Evolutionary conservation across 2,329 filamentous ascomycete genomes (phyloP), one percentile per base, ranked within the genome.

Genomic region (Nigrospora oryzae): DNA sequence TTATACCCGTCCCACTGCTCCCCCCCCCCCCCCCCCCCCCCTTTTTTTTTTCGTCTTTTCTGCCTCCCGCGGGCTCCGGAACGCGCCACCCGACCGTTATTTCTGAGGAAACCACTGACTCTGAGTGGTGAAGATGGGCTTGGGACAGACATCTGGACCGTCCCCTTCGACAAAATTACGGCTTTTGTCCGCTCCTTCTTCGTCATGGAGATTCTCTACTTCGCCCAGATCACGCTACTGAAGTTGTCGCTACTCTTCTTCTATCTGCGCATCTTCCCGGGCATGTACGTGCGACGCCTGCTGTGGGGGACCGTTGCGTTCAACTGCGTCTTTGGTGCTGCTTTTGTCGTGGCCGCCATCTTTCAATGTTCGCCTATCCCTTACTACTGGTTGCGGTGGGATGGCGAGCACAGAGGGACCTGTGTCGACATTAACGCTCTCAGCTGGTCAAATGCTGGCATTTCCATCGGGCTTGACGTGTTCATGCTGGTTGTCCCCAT

Each of bases 231-330:
- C 42, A 59, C 61, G 11, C 49, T 68, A 5, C 56, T 66, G 36
- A 70, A 70, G 50, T 52, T 68, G 19, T 65, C 67, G 1, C 51
- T 72, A 11, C 49, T 70, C 7, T 59, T 64, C 45, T 68, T 72
- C 47, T 71, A 69, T 44, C 55, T 68, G 14, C 57, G 63, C 15
- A 65, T 71, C 38, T 71, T 71, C 35, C 63, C 65, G 0, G 53
- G 55, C 0, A 49, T 41, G 7, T 46, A 35, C 0, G 60, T 66
- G 16, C 54, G 57, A 5, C 51, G 54, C 8, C 15, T 64, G 12
- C 53, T 69, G 1, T 64, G 62, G 53, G 54, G 49, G 4, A 62
- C 62, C 1, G 53, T 63, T 3, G 39, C 48, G 11, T 56, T 71
- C 40, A 63, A 59, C 19, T 49, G 49, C 1, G 32, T 57, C 1